These are phyloP conservation scores for Globisporangium emineosum DNA, from an alignment of 352 stramenopile species.

Conservation along the genomic window DNA sequence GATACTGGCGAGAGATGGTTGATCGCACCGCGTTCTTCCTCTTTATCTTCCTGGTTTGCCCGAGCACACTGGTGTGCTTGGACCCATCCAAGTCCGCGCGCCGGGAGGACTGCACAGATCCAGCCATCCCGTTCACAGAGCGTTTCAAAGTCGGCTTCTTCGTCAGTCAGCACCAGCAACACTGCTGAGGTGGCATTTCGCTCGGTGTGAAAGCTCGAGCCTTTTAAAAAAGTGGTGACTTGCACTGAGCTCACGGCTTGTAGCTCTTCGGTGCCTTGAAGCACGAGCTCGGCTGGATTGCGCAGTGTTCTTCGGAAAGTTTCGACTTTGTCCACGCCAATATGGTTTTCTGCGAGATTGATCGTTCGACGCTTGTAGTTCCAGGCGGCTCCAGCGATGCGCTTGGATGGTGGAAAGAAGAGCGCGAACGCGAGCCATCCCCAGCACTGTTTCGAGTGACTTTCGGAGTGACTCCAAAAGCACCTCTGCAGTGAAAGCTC, in stretches of 20 bases:
- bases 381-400: background rate
- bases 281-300: background rate
- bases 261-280: background rate
- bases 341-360: background rate
- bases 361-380: background rate
- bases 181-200: background rate
- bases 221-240: background rate
- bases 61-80: background rate
- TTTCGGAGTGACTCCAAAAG: background rate
- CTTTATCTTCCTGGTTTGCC: no score
- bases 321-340: background rate
- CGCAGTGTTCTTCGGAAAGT: background rate
- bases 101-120: background rate
- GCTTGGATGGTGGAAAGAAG: background rate
- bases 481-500: background rate
- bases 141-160: background rate
- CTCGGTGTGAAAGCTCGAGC: background rate
- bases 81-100: background rate
- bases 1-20: no score
- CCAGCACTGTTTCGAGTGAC: background rate
- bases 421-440: slow-evolving; percentile 9
- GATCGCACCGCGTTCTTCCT: no score
- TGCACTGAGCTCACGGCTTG: background rate
- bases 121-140: background rate
- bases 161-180: background rate